Conservation (phyloP, 148 eudicot species). For the Nepenthes mirabilis region DNA sequence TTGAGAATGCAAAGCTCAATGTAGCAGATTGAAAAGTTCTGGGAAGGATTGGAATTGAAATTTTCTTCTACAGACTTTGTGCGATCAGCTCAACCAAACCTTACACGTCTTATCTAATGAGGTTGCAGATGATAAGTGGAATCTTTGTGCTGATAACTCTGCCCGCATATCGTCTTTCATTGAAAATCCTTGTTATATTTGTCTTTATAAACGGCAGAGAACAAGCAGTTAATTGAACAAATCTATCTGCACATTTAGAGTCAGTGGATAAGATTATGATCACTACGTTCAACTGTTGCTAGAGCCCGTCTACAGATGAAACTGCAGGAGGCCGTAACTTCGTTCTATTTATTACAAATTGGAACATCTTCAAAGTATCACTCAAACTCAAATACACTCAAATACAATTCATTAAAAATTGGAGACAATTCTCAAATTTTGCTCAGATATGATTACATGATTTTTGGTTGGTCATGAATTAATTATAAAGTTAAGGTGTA, state of each 20-base stretch:
- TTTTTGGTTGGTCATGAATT: background rate
- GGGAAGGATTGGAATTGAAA: conserved; percentile 86
- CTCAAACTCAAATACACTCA: too few relatives aligned
- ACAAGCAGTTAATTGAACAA: conserved; percentile 49
- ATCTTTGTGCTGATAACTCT: background rate
- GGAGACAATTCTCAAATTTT: too few relatives aligned
- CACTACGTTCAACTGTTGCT: conserved; percentile 53
- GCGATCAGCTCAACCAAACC: conserved; percentile 81
- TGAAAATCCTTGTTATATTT: background rate
- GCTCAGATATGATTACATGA: too few relatives aligned
- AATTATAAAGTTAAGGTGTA: background rate
- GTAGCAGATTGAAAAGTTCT: conserved; percentile 83
- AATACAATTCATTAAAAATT: background rate
- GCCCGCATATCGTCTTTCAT: conserved; percentile 1
- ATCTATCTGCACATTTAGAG: conserved; percentile 40
- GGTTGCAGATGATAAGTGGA: conserved; percentile 67
- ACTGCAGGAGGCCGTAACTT: conserved; percentile 48
- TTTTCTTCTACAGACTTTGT: conserved; percentile 66
- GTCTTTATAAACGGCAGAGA: conserved; percentile 52
- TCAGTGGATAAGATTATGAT: conserved; percentile 49
- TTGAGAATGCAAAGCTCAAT: conserved; percentile 78
- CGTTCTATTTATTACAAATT: background rate
- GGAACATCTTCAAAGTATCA: background rate
- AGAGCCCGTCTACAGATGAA: conserved; percentile 64
- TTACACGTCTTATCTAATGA: conserved; percentile 54